A percentile compares a stretch with the other conserved stretches of the same genome.
Evolutionary conservation across 2,329 filamentous ascomycete genomes (phyloP).

Genomic region (Apiospora arundinis): DNA sequence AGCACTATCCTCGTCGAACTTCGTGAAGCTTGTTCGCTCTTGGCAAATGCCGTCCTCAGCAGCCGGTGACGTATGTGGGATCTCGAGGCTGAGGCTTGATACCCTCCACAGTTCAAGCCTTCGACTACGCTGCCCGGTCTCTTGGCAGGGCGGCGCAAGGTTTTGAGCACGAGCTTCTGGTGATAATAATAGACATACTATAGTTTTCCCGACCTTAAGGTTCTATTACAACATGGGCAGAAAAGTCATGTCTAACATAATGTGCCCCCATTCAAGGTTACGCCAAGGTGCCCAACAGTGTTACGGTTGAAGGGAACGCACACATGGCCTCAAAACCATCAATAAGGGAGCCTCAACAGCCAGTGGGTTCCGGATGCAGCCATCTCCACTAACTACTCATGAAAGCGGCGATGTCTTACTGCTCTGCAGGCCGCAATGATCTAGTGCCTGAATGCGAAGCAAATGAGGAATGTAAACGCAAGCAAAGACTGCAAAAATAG

Average conservation of each 20-base stretch:
- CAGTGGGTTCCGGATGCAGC: background rate
- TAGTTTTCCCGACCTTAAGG: background rate
- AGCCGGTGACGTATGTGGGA: constrained; percentile 13
- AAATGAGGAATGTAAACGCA: background rate
- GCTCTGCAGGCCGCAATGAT: background rate
- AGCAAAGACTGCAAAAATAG: constrained; percentile 7
- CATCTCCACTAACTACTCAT: background rate
- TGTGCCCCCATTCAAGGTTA: background rate
- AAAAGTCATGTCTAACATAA: background rate
- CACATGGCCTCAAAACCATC: background rate
- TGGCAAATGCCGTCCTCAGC: background rate
- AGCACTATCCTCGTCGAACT: constrained; percentile 2
- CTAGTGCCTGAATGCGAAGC: background rate
- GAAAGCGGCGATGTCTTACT: background rate
- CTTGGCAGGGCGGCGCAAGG: constrained; percentile 10
- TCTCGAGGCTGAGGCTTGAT: constrained; percentile 4
- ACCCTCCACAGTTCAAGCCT: background rate
- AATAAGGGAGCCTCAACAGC: background rate
- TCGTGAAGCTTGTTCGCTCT: background rate
- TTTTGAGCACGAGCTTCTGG: background rate
- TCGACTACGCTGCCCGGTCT: background rate
- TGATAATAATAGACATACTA: constrained; percentile 10
- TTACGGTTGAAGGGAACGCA: background rate
- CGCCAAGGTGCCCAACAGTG: constrained; percentile 9
- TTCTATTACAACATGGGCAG: background rate